Percentiles rank a stretch among this genome's conserved stretches.
Evolutionary conservation across 2,329 filamentous ascomycete species (phyloP).

Genomic region (Botrytis byssoidea): DNA sequence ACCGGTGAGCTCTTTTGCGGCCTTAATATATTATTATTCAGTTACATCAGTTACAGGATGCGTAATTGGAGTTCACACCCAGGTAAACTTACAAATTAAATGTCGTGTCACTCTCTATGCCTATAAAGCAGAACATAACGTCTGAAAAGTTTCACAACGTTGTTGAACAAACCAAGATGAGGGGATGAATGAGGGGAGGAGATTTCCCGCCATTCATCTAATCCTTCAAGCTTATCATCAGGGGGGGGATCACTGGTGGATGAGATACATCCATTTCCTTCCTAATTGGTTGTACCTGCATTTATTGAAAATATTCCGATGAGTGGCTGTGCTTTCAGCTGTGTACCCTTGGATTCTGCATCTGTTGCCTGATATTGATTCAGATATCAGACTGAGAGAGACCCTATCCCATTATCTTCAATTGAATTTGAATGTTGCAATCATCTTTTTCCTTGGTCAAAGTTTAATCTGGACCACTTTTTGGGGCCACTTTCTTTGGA

Average conservation of each 20-base stretch:
- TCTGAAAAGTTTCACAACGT: constrained; percentile 10
- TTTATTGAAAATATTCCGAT: constrained; percentile 14
- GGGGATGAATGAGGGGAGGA: neutral
- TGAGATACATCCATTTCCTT: neutral
- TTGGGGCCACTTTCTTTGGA: neutral
- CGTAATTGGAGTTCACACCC: neutral
- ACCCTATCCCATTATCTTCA: constrained; percentile 3
- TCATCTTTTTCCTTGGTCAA: neutral
- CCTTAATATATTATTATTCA: neutral
- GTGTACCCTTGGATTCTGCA: constrained; percentile 3
- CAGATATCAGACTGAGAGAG: constrained; percentile 9
- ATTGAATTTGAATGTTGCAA: neutral
- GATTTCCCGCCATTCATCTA: neutral
- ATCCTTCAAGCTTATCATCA: neutral
- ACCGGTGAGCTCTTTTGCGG: constrained; percentile 5
- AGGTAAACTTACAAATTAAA: neutral
- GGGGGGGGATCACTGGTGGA: neutral
- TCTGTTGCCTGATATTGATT: constrained; percentile 14
- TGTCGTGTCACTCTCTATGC: neutral
- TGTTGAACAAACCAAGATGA: constrained; percentile 6
- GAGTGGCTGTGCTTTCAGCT: constrained; percentile 14
- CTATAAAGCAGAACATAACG: neutral
- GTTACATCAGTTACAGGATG: neutral
- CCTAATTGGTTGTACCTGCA: constrained; percentile 18
- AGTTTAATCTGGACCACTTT: neutral